phyloP scores from a whole-genome alignment of 2,329 filamentous ascomycete genomes.

The Scortechinia acanthostroma region DNA sequence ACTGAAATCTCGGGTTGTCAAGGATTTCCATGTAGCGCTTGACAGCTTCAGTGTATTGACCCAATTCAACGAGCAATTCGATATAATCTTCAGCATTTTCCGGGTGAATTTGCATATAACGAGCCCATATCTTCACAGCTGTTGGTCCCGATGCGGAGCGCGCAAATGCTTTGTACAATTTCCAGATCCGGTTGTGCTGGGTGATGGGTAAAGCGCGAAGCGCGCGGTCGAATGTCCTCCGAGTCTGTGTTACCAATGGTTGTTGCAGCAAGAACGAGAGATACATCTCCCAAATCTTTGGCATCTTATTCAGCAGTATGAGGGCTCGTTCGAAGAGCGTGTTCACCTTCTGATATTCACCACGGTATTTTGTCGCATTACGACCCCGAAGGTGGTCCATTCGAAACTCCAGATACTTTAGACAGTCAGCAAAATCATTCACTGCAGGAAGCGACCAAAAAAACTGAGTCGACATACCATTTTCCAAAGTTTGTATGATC shows the following conservation, averaged over 20 bases:
- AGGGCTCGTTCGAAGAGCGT: constrained; percentile 86
- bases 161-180: constrained; percentile 81
- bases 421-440: constrained; percentile 4
- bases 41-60: constrained; percentile 83
- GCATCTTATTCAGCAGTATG: constrained; percentile 97
- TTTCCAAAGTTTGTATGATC: constrained; percentile 98
- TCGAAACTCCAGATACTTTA: constrained; percentile 76
- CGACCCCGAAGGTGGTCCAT: constrained; percentile 73
- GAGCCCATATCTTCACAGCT: constrained; percentile 84
- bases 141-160: constrained; percentile 85
- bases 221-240: constrained; percentile 84
- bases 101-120: constrained; percentile 95
- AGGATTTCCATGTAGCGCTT: constrained; percentile 85
- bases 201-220: constrained; percentile 85
- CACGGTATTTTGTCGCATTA: constrained; percentile 72
- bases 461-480: constrained; percentile 54
- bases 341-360: constrained; percentile 90
- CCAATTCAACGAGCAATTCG: constrained; percentile 74
- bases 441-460: constrained; percentile 4
- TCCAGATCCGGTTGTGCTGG: constrained; percentile 94
- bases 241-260: constrained; percentile 80
- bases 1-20: constrained; percentile 83
- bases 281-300: constrained; percentile 96
- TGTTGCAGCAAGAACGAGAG: constrained; percentile 83
- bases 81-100: constrained; percentile 95